Evolutionary conservation across 371 early-diverging fungal genomes (phyloP).

Genomic region (Mucor circinelloides): DNA sequence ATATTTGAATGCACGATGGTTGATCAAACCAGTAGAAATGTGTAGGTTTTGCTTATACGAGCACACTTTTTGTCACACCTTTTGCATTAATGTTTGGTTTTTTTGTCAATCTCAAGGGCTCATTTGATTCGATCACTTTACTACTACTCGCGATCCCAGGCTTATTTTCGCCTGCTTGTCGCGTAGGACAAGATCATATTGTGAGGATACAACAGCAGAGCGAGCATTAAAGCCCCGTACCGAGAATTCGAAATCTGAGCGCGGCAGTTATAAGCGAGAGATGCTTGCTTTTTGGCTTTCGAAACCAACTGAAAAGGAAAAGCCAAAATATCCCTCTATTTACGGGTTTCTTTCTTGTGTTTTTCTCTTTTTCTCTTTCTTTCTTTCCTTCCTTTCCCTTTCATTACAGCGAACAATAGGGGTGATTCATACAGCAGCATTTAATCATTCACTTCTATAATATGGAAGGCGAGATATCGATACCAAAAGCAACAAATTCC

Average conservation of each 20-base stretch:
- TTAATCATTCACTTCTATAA: not conserved
- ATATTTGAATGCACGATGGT: not conserved
- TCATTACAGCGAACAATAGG: not conserved
- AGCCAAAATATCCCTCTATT: not conserved
- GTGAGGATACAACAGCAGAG: not conserved
- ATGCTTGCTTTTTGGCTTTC: conserved; percentile 6
- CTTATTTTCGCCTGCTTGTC: too few species aligned
- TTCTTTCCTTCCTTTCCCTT: not conserved
- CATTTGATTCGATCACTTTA: not conserved
- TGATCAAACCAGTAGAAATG: not conserved
- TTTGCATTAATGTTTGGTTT: not conserved
- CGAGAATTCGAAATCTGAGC: not conserved
- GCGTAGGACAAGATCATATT: not conserved
- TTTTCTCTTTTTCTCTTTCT: not conserved
- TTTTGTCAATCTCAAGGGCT: not conserved
- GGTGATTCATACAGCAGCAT: not conserved
- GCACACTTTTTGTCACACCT: not conserved
- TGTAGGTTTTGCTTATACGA: not conserved
- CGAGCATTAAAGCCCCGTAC: not conserved
- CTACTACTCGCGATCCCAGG: not conserved
- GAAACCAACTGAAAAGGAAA: conserved; percentile 13
- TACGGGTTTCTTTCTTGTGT: not conserved
- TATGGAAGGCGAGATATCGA: conserved; percentile 7
- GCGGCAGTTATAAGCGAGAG: not conserved
- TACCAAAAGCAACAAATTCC: conserved; percentile 4